A percentile compares a stretch with the other conserved stretches of the same genome.
Conservation (phyloP, 176 grass and related monocot species). For the Phyllostachys edulis region DNA sequence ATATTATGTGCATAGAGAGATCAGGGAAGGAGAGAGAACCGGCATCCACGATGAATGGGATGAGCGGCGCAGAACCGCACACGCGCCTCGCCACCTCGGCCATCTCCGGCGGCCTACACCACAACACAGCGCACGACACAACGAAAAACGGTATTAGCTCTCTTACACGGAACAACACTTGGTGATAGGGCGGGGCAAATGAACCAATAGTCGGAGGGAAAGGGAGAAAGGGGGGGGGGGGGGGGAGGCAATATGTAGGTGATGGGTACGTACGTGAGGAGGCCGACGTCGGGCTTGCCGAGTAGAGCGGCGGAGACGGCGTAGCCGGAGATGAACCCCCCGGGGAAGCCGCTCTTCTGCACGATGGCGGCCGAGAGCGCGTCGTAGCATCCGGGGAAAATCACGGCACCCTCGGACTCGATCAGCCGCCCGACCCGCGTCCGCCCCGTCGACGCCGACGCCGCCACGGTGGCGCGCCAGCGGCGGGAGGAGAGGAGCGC, state of each 20-base stretch:
- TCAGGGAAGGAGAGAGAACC: slow-evolving; percentile 9
- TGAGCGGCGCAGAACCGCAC: slow-evolving; percentile 10
- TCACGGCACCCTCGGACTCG: slow-evolving; percentile 37
- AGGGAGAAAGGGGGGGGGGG: too few species aligned
- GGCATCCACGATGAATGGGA: slow-evolving; percentile 42
- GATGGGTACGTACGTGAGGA: slow-evolving; percentile 45
- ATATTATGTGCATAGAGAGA: background rate
- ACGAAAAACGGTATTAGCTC: too few species aligned
- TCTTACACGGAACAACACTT: too few species aligned
- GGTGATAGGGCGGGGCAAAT: too few species aligned
- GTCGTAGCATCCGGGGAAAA: slow-evolving; percentile 44
- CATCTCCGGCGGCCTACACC: slow-evolving; percentile 51
- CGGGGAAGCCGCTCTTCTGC: slow-evolving; percentile 37
- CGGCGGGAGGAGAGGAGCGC: background rate
- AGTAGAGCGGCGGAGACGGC: slow-evolving; percentile 39
- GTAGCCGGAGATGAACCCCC: slow-evolving; percentile 49
- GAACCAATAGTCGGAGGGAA: background rate
- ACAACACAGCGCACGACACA: background rate
- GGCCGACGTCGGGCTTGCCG: slow-evolving; percentile 52
- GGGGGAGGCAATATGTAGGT: background rate
- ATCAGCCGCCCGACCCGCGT: slow-evolving; percentile 39
- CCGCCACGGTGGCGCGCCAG: background rate
- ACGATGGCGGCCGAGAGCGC: slow-evolving; percentile 53
- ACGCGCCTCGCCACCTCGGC: slow-evolving; percentile 41
- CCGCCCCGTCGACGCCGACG: background rate